phyloP scores from a whole-genome alignment of 192 early-diverging fungal genomes.

The Umbelopsis ramanniana region DNA sequence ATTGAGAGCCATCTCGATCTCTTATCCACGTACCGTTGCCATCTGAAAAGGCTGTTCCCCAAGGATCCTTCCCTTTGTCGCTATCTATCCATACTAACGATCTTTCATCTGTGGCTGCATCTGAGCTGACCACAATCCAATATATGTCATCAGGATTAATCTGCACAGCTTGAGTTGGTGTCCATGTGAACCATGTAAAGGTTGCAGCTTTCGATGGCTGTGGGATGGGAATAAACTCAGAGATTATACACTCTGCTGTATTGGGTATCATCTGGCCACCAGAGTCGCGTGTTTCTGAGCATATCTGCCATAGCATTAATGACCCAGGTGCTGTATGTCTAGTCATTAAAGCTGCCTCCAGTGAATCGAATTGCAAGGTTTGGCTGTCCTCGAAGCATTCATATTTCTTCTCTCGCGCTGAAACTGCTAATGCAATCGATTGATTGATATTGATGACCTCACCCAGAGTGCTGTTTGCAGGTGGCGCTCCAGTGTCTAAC shows the following conservation, averaged over 20 bases:
- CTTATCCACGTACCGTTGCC: not conserved
- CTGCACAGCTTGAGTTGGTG: not conserved
- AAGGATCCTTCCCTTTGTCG: slow-evolving; percentile 8
- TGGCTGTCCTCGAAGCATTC: not conserved
- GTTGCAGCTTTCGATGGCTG: not conserved
- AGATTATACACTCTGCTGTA: not conserved
- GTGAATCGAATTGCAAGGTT: not conserved
- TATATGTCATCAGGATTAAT: not conserved
- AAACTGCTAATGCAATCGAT: slow-evolving; percentile 6
- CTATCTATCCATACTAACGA: slow-evolving; percentile 1
- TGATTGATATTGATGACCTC: not conserved
- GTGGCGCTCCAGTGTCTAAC: not conserved
- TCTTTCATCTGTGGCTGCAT: not conserved
- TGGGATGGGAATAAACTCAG: slow-evolving; percentile 3
- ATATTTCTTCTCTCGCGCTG: not conserved
- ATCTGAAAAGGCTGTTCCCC: slow-evolving; percentile 15
- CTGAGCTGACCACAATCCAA: slow-evolving; percentile 1
- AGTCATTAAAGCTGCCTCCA: slow-evolving; percentile 1
- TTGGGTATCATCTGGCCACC: not conserved
- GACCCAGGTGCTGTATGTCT: not conserved
- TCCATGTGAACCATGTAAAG: slow-evolving; percentile 7
- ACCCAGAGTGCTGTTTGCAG: slow-evolving; percentile 3
- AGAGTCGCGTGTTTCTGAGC: not conserved
- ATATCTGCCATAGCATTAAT: slow-evolving; percentile 9
- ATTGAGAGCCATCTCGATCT: slow-evolving; percentile 1